Percentiles rank a stretch among this genome's conserved stretches.
These are phyloP conservation scores for Tricladium varicosporioides DNA, from an alignment of 2,329 filamentous ascomycete genomes.

Conservation along the genomic window DNA sequence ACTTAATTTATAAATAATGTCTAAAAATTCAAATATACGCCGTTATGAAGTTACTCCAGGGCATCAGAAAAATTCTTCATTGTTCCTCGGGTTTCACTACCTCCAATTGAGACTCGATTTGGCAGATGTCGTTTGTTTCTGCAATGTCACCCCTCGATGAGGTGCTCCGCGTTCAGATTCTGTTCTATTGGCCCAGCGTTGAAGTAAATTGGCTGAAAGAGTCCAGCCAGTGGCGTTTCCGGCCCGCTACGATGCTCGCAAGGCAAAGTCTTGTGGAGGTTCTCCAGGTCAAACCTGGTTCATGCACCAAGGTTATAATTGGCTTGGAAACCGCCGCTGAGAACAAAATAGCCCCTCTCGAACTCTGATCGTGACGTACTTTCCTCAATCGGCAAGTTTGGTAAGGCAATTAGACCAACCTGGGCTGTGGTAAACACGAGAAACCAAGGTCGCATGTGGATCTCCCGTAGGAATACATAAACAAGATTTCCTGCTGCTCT, in stretches of 20 bases:
- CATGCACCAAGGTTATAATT: neutral
- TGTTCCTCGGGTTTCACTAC: no score
- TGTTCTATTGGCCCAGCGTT: neutral
- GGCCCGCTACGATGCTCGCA: neutral
- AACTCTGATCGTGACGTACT: neutral
- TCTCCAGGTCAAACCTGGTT: neutral
- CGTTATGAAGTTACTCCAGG: no score
- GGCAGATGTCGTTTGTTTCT: no score
- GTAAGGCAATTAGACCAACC: neutral
- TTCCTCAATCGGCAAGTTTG: neutral
- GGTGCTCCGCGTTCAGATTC: neutral
- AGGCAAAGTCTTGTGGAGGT: neutral
- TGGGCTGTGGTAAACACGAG: neutral
- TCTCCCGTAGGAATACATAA: neutral
- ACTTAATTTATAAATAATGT: neutral
- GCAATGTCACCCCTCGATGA: neutral
- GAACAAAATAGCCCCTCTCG: neutral
- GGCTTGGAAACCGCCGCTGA: neutral
- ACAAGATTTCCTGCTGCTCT: neutral
- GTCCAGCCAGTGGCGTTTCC: neutral
- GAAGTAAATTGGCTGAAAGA: neutral
- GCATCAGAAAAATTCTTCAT: no score
- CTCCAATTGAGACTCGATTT: no score
- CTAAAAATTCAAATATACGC: no score
- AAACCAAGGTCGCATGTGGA: neutral